Conservation (phyloP, 257 asterid genomes). For the Mitragyna speciosa region DNA sequence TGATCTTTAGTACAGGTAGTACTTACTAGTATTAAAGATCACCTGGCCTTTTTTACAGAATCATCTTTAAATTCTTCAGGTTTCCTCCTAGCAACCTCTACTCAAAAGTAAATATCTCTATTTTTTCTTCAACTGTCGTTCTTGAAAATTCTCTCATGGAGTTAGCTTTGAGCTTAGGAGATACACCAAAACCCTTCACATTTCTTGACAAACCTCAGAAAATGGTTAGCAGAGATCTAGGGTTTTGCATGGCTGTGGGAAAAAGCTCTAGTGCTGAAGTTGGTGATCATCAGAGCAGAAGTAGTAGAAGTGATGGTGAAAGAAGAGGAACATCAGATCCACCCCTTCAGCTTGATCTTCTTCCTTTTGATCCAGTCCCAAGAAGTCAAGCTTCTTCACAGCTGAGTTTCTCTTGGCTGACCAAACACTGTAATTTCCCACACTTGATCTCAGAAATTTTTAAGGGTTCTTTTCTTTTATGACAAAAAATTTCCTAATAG, state of each 20-base stretch:
- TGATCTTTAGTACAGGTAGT: not conserved
- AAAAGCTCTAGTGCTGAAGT: not conserved
- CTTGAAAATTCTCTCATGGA: constrained; percentile 46
- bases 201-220: constrained; percentile 45
- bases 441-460: not conserved
- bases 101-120: not conserved
- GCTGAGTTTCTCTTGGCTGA: constrained; percentile 67
- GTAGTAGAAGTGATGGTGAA: constrained; percentile 1
- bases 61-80: constrained; percentile 19
- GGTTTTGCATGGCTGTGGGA: constrained; percentile 75
- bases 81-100: constrained; percentile 2
- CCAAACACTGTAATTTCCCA: constrained; percentile 43
- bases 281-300: constrained; percentile 5
- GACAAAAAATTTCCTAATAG: too few relatives aligned
- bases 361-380: constrained; percentile 65
- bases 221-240: constrained; percentile 36
- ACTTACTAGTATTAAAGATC: not conserved
- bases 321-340: constrained; percentile 49
- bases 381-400: constrained; percentile 28
- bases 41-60: not conserved
- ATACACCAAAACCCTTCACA: constrained; percentile 51
- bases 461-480: too few relatives aligned
- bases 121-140: not conserved
- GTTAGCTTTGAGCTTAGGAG: constrained; percentile 80
- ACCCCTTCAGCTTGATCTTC: constrained; percentile 78